Evolutionary conservation across 768 basidiomycete genomes (phyloP).

Genomic region (Mycena belliarum): DNA sequence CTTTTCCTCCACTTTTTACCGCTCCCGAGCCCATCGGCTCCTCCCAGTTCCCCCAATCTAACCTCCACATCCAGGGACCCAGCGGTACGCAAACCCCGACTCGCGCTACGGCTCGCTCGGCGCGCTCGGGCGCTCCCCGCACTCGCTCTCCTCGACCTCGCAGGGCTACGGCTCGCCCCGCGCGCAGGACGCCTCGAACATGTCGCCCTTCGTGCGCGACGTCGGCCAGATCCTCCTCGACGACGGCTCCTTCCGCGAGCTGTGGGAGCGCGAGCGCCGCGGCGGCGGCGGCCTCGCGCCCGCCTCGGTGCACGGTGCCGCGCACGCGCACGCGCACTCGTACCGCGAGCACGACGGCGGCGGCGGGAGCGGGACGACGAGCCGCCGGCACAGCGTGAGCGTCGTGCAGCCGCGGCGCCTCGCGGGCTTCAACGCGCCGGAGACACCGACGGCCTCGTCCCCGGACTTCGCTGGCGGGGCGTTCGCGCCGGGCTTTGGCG

Average conservation of each 20-base stretch:
- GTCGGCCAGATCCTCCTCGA: constrained; percentile 77
- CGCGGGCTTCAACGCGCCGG: constrained; percentile 28
- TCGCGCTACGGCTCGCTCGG: constrained; percentile 31
- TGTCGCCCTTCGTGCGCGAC: constrained; percentile 85
- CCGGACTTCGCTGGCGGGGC: too few species aligned
- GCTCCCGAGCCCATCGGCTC: too few species aligned
- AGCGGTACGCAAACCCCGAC: not conserved
- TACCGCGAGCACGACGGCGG: not conserved
- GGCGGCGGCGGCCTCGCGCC: constrained; percentile 9
- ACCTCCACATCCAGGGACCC: not conserved
- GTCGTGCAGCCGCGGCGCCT: constrained; percentile 71
- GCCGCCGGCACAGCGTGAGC: constrained; percentile 80
- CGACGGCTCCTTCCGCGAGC: constrained; percentile 63
- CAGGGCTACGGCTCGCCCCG: constrained; percentile 48
- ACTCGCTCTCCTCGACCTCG: too few species aligned
- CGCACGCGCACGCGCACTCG: not conserved
- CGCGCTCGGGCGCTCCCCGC: constrained; percentile 34
- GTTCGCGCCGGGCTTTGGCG: not conserved
- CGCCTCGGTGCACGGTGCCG: too few species aligned
- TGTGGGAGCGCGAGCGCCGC: constrained; percentile 57
- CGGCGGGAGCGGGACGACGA: constrained; percentile 75
- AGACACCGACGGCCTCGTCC: too few species aligned
- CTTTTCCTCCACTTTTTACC: too few species aligned
- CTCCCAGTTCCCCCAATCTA: too few species aligned
- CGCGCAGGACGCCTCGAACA: constrained; percentile 58